Evolutionary conservation across 768 basidiomycete genomes (phyloP).

Genomic region (Boletales sp.): DNA sequence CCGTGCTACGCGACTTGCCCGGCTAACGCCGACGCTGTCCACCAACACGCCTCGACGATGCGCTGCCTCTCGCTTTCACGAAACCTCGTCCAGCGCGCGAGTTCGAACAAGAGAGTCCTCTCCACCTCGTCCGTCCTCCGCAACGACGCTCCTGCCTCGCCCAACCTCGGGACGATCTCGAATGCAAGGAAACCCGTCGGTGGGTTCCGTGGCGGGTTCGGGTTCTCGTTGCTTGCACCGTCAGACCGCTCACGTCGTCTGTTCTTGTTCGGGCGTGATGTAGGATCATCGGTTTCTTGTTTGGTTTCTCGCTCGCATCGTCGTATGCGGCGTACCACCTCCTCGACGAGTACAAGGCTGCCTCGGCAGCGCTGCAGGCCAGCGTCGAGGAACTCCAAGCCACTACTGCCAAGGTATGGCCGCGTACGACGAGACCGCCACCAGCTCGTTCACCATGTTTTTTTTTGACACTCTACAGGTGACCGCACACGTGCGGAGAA

Average conservation of each 20-base stretch:
- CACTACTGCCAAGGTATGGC: conserved; percentile 72
- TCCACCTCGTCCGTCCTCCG: conserved; percentile 42
- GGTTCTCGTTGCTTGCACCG: conserved; percentile 4
- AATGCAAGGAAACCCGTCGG: conserved; percentile 74
- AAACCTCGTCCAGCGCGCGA: conserved; percentile 12
- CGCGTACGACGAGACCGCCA: neutral
- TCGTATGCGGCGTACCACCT: conserved; percentile 84
- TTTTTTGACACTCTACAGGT: conserved; percentile 42
- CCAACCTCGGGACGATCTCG: conserved; percentile 53
- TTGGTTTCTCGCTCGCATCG: conserved; percentile 89
- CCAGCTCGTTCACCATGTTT: neutral
- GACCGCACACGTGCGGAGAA: conserved; percentile 76
- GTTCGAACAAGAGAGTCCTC: conserved; percentile 33
- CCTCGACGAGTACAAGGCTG: conserved; percentile 85
- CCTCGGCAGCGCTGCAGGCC: conserved; percentile 81
- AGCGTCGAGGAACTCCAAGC: conserved; percentile 84
- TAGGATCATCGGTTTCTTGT: conserved; percentile 80
- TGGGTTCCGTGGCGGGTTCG: conserved; percentile 63
- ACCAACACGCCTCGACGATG: conserved; percentile 27
- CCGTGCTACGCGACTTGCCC: neutral
- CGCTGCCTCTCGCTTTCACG: conserved; percentile 25
- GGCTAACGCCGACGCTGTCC: conserved; percentile 19
- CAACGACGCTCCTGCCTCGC: conserved; percentile 38
- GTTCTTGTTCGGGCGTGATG: neutral
- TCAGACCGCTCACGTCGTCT: no score